Base-by-base conservation (phyloP, 441 rosid species). In the Populus trichocarpa region DNA sequence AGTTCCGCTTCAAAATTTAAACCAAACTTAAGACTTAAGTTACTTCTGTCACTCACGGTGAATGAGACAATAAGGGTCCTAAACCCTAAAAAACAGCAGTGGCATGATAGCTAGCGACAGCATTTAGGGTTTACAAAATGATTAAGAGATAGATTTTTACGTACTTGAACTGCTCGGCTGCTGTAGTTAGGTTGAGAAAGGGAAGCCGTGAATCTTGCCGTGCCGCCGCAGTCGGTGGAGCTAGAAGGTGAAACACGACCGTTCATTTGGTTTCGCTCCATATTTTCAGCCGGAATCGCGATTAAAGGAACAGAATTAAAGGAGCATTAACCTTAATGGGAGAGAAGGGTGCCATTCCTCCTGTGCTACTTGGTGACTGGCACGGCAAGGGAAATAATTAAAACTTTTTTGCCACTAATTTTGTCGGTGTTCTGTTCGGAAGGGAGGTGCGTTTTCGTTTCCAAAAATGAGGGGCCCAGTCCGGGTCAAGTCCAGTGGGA, bases 111-210 rank as follows among this genome's bases (percentile, higher is more conserved):
- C 57, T 50, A 50, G 57, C 57, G 57, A 50, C 57, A 25, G 25
- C 25, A 50, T 50, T 50, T 14, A 14, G 57, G 57, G 57, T 46
- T 46, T 14, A 50, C 7, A 50, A 46, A 50, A 50, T 50, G 57
- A 50, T 1, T 50, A 16, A 32, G 42, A 32, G 8, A 16, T 12
- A 18, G 36, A 32, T 14, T 12, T 33, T 4, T 23, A 61, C 70
- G 82, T 77, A 91, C 95, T 87, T 81, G 89, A 77, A 89, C 92
- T 20, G 88, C 87, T 46, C 77, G 82, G 85, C 87, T 83, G 66
- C 71, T 77, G 86, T 80, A 82, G 83, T 82, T 85, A n/a, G 89
- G 90, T 13, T 76, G 90, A 23, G 76, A 81, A 38, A 72, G 30
- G 16, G 53, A 76, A 38, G 77, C 23, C 28, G 72, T 40, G 63